A percentile compares a stretch with the other conserved stretches of the same genome.
These are phyloP conservation scores for Orbilia javanica DNA, from an alignment of 2,329 filamentous ascomycete genomes.

Conservation along the genomic window DNA sequence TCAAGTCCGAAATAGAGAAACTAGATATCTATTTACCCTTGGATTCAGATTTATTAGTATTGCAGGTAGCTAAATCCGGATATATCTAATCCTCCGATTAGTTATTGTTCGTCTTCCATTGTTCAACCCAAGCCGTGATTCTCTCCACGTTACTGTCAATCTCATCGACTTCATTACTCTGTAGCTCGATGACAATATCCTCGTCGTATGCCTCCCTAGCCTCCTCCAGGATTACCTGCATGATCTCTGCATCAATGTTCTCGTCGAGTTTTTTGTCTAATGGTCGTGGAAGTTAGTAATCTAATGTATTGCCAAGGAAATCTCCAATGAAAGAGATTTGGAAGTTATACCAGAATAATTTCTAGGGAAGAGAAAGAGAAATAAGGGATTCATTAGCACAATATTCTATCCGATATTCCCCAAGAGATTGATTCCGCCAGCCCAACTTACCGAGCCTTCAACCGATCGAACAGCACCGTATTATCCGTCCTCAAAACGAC, in stretches of 20 bases:
- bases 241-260: constrained; percentile 97
- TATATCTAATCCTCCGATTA: constrained; percentile 49
- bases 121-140: constrained; percentile 82
- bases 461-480: constrained; percentile 82
- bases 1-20: constrained; percentile 16
- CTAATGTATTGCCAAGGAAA: not conserved
- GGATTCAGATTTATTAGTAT: not conserved
- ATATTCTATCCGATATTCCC: not conserved
- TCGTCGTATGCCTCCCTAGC: constrained; percentile 87
- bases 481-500: constrained; percentile 89
- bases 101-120: constrained; percentile 80
- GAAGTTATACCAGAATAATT: constrained; percentile 24
- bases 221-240: constrained; percentile 92
- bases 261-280: constrained; percentile 89
- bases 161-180: constrained; percentile 83
- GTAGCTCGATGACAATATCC: constrained; percentile 88
- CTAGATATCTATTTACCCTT: not conserved
- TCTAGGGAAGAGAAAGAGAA: no score
- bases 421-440: not conserved
- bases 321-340: constrained; percentile 11
- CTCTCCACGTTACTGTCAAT: constrained; percentile 90
- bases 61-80: no score
- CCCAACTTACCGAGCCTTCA: constrained; percentile 77
- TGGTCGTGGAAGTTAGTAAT: constrained; percentile 63
- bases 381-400: not conserved